A percentile compares a stretch with the other conserved stretches of the same genome.
phyloP scores from a whole-genome alignment of 2,329 filamentous ascomycete species.

The Tolypocladium tundrense region DNA sequence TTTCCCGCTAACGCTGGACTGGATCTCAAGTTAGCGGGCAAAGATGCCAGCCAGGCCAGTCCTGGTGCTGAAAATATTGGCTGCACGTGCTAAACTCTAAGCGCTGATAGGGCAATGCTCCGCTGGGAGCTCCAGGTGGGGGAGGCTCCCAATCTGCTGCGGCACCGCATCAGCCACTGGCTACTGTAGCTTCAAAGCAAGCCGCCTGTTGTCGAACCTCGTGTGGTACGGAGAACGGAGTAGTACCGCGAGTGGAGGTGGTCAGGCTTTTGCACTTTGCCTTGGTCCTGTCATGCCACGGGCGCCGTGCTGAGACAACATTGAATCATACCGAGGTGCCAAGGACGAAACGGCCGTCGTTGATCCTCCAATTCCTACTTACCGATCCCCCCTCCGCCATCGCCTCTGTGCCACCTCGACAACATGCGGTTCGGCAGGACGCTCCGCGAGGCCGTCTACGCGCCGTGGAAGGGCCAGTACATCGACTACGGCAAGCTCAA shows the following conservation, averaged over 20 bases:
- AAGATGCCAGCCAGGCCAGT: no score
- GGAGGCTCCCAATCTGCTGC: background rate
- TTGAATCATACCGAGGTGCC: background rate
- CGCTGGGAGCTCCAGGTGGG: background rate
- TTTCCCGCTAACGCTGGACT: background rate
- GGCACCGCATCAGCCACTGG: background rate
- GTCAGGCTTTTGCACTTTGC: background rate
- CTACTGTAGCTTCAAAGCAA: background rate
- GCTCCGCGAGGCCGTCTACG: conserved; percentile 67
- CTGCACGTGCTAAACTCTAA: conserved; percentile 2
- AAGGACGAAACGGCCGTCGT: background rate
- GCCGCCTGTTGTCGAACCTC: background rate
- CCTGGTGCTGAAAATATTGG: background rate
- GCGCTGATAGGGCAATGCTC: conserved; percentile 6
- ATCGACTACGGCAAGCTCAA: conserved; percentile 95
- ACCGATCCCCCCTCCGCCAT: background rate
- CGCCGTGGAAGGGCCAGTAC: conserved; percentile 87
- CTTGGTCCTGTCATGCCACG: background rate
- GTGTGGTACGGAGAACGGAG: background rate
- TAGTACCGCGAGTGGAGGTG: background rate
- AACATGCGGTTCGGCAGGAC: conserved; percentile 90
- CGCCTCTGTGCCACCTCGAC: background rate
- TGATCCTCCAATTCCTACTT: background rate
- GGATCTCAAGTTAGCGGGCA: background rate
- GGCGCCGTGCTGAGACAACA: background rate